Evolutionary conservation across 129 eudicot genomes (phyloP).

Genomic region (Erigeron canadensis): DNA sequence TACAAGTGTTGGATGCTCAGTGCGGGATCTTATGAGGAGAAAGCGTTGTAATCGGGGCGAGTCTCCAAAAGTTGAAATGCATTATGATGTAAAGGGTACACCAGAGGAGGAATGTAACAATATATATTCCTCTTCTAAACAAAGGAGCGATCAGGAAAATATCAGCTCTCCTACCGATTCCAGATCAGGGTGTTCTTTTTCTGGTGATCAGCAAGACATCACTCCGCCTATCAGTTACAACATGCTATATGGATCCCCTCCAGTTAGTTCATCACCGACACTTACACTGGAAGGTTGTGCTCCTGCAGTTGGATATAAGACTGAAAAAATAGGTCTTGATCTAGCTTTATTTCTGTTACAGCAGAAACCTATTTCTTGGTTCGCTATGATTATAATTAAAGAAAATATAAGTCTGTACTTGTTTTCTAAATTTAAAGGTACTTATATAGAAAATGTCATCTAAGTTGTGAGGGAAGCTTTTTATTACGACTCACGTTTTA

Average conservation of each 20-base stretch:
- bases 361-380: not conserved
- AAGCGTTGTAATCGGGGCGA: conserved; percentile 57
- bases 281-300: conserved; percentile 11
- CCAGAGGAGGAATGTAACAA: conserved; percentile 25
- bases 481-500: no score
- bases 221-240: conserved; percentile 20
- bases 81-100: conserved; percentile 24
- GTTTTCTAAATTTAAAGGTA: no score
- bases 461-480: no score
- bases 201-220: conserved; percentile 28
- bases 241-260: conserved; percentile 32
- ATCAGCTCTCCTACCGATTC: conserved; percentile 16
- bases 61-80: conserved; percentile 34
- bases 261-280: conserved; percentile 23
- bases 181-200: conserved; percentile 12
- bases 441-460: no score
- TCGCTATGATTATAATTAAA: not conserved
- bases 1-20: conserved; percentile 52
- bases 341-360: not conserved
- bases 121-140: conserved; percentile 24
- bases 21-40: conserved; percentile 93
- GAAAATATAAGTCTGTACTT: no score
- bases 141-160: conserved; percentile 28
- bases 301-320: conserved; percentile 17
- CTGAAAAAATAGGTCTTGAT: conserved; percentile 42